phyloP scores from a whole-genome alignment of 2,329 filamentous ascomycete species.

The Pyrenochaeta sp. region DNA sequence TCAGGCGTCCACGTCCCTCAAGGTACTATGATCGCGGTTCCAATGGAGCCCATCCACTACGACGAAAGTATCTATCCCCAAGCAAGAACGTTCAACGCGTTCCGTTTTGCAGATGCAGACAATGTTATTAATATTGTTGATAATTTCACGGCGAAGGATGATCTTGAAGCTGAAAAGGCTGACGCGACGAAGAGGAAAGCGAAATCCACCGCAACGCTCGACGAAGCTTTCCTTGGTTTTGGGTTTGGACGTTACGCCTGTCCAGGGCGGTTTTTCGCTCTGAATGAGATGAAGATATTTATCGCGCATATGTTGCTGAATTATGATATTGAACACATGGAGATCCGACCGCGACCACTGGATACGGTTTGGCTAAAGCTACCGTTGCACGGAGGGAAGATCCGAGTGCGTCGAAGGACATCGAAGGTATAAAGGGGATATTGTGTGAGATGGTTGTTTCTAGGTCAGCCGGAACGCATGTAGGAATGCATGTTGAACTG shows the following conservation, averaged over 20 bases:
- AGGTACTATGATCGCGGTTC: constrained; percentile 21
- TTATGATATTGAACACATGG: constrained; percentile 22
- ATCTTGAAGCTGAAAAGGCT: constrained; percentile 15
- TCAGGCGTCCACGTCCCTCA: constrained; percentile 11
- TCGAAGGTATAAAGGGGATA: not conserved
- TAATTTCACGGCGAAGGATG: constrained; percentile 20
- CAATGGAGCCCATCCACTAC: constrained; percentile 24
- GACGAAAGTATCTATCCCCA: constrained; percentile 17
- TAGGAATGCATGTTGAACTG: not conserved
- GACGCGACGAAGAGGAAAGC: constrained; percentile 9
- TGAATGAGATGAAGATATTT: constrained; percentile 29
- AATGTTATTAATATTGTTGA: constrained; percentile 20
- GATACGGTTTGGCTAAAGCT: constrained; percentile 18
- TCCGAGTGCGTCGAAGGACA: constrained; percentile 4
- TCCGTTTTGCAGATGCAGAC: constrained; percentile 20
- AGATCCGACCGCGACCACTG: constrained; percentile 17
- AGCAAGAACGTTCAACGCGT: constrained; percentile 22
- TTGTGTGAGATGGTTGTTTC: too few relatives aligned
- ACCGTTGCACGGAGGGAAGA: constrained; percentile 8
- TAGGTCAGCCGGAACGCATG: not conserved
- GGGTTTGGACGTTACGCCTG: constrained; percentile 24
- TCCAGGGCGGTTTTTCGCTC: constrained; percentile 23
- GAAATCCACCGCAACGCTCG: constrained; percentile 25
- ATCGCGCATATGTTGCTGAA: constrained; percentile 26
- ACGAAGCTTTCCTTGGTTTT: constrained; percentile 25